phyloP scores from a whole-genome alignment of 2,329 filamentous ascomycete species.

The Bisporella sp. region DNA sequence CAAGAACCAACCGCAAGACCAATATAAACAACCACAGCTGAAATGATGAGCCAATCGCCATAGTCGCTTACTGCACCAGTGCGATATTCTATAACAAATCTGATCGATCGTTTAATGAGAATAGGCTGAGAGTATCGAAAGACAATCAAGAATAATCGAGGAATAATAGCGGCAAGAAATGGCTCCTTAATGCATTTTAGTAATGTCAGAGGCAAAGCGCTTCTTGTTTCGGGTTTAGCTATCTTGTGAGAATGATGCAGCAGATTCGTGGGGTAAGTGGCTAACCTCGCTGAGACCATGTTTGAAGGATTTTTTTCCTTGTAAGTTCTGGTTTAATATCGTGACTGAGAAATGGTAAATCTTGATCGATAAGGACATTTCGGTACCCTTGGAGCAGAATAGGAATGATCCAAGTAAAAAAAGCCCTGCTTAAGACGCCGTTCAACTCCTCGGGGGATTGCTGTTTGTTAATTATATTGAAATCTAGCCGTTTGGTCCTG shows the following conservation, averaged over 20 bases:
- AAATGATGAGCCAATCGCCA: conserved; percentile 27
- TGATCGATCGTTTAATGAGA: conserved; percentile 32
- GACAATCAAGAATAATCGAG: conserved; percentile 31
- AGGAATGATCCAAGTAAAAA: conserved; percentile 20
- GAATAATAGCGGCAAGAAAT: conserved; percentile 27
- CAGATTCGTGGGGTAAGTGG: background rate
- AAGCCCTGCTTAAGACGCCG: conserved; percentile 9
- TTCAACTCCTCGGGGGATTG: conserved; percentile 12
- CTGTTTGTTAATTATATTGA: background rate
- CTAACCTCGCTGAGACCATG: conserved; percentile 14
- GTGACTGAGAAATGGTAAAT: conserved; percentile 13
- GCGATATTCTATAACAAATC: conserved; percentile 18
- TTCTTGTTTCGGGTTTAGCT: conserved; percentile 18
- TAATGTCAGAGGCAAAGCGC: conserved; percentile 26
- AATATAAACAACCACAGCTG: conserved; percentile 29
- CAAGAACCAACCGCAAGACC: conserved; percentile 30
- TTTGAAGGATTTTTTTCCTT: conserved; percentile 10
- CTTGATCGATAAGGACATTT: conserved; percentile 12
- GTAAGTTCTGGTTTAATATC: conserved; percentile 9
- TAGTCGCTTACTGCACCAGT: conserved; percentile 2
- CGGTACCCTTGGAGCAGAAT: conserved; percentile 14
- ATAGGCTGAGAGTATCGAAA: conserved; percentile 36
- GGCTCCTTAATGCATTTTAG: conserved; percentile 23
- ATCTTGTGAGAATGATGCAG: conserved; percentile 1
- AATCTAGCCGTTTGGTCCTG: conserved; percentile 1